These are phyloP conservation scores for Puccinia hordei DNA, from an alignment of 1,284 basidiomycete genomes.

Conservation along the genomic window DNA sequence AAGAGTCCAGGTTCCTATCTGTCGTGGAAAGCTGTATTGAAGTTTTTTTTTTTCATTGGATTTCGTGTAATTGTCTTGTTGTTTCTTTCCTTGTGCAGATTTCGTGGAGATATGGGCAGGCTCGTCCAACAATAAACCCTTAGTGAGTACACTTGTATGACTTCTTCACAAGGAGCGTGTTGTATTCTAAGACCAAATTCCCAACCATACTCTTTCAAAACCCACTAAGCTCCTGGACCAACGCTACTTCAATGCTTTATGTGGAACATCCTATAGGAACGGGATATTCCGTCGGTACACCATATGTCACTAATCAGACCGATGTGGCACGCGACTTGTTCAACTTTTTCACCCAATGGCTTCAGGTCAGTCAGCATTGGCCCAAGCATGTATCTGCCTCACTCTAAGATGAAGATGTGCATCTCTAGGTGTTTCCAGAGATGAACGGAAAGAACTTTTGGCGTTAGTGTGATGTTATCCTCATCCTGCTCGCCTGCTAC, in stretches of 20 bases:
- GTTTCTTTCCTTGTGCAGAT: background rate
- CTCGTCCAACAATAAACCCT: constrained; percentile 69
- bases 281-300: constrained; percentile 40
- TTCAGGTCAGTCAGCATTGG: background rate
- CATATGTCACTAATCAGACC: constrained; percentile 33
- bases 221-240: constrained; percentile 38
- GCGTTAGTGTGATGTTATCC: constrained; percentile 19
- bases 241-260: constrained; percentile 42
- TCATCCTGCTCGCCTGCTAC: background rate
- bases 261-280: constrained; percentile 46
- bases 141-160: constrained; percentile 65
- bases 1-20: background rate
- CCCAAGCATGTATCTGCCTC: background rate
- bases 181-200: background rate
- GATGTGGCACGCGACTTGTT: constrained; percentile 44
- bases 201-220: background rate
- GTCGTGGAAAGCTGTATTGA: background rate
- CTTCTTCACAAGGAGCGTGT: background rate
- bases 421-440: constrained; percentile 45
- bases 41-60: background rate
- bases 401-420: background rate
- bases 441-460: constrained; percentile 46
- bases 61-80: too few species aligned
- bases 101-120: constrained; percentile 69
- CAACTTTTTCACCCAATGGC: constrained; percentile 40